Evolutionary conservation across 2,329 filamentous ascomycete species (phyloP).

Genomic region (Aspergillus thermomutatus): DNA sequence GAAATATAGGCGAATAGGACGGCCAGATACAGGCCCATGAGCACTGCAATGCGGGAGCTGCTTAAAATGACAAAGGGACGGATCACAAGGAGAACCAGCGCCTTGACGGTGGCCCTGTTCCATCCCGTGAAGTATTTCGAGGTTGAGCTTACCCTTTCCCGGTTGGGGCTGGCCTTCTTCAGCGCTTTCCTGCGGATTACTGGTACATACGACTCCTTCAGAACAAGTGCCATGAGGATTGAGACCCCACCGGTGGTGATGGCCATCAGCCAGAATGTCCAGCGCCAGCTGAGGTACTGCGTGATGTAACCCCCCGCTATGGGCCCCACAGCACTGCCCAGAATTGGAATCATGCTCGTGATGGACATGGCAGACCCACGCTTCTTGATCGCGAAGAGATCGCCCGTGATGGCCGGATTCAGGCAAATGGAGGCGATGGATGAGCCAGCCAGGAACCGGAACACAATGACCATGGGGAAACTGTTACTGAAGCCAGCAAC

Average conservation of each 20-base stretch:
- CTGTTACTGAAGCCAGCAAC: slow-evolving; percentile 4
- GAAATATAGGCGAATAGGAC: slow-evolving; percentile 3
- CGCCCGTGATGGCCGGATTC: slow-evolving; percentile 4
- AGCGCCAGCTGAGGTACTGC: slow-evolving; percentile 4
- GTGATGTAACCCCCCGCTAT: slow-evolving; percentile 1
- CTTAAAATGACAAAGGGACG: slow-evolving; percentile 3
- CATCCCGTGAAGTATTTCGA: slow-evolving; percentile 1
- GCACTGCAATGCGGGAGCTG: slow-evolving; percentile 2
- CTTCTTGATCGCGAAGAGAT: slow-evolving; percentile 1
- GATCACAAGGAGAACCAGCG: slow-evolving; percentile 2
- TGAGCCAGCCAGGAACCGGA: slow-evolving; percentile 3
- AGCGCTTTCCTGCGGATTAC: slow-evolving; percentile 1
- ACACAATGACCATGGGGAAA: slow-evolving; percentile 1
- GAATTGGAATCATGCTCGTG: slow-evolving; percentile 1
- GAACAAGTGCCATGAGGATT: background rate
- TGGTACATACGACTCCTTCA: slow-evolving; percentile 3
- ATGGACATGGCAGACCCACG: slow-evolving; percentile 3
- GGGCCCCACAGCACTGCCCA: slow-evolving; percentile 2
- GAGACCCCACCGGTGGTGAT: background rate
- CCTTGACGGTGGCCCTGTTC: background rate
- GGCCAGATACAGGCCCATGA: slow-evolving; percentile 7
- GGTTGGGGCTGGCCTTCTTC: background rate
- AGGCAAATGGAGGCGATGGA: slow-evolving; percentile 1
- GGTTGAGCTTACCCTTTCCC: background rate
- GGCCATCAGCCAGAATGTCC: slow-evolving; percentile 6